phyloP scores from a whole-genome alignment of 768 basidiomycete genomes.

The Exidia glandulosa region DNA sequence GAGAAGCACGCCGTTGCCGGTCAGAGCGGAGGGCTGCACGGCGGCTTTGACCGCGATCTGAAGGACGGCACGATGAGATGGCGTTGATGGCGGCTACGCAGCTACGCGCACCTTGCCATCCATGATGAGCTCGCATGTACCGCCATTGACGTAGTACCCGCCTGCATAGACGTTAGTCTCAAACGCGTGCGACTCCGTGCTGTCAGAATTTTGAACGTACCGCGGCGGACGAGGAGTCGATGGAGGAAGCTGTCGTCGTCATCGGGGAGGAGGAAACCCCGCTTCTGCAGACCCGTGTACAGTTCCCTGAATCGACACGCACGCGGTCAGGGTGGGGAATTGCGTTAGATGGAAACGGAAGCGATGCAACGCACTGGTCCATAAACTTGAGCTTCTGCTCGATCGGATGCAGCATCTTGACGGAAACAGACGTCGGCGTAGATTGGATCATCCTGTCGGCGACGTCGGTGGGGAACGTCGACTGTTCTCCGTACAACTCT shows the following conservation, averaged over 20 bases:
- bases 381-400: background rate
- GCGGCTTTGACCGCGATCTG: slow-evolving; percentile 4
- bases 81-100: background rate
- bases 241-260: slow-evolving; percentile 20
- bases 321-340: background rate
- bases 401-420: background rate
- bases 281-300: slow-evolving; percentile 53
- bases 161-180: background rate
- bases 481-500: slow-evolving; percentile 1
- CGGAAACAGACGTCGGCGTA: background rate
- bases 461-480: background rate
- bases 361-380: background rate
- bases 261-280: slow-evolving; percentile 52
- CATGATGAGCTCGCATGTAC: background rate
- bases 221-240: background rate
- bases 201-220: background rate
- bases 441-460: background rate
- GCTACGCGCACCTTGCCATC: slow-evolving; percentile 1
- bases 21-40: background rate
- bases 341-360: background rate
- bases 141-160: background rate
- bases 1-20: background rate
- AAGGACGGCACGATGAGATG: background rate
- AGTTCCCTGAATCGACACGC: slow-evolving; percentile 31
- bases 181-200: too few species aligned